phyloP scores from a whole-genome alignment of 1,139 yeast species.

The Protomyces arabidopsidicola region DNA sequence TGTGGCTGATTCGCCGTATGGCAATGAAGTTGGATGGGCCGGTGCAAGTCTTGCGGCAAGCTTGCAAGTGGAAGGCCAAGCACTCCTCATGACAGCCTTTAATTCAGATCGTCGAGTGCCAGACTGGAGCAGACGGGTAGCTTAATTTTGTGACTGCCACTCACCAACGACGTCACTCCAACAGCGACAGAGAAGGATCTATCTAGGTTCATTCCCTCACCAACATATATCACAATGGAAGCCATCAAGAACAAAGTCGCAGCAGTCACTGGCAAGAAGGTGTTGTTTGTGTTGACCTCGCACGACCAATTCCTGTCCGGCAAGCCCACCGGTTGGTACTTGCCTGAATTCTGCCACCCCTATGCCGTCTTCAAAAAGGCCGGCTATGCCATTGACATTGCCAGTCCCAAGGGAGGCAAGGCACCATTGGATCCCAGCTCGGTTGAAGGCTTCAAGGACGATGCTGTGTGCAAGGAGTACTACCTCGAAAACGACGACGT shows the following conservation, averaged over 20 bases:
- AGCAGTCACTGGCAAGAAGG: slow-evolving; percentile 1
- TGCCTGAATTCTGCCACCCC: slow-evolving; percentile 13
- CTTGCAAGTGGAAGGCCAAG: neutral
- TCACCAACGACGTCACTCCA: too few species aligned
- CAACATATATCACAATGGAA: neutral
- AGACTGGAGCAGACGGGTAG: slow-evolving; percentile 5
- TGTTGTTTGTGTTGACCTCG: slow-evolving; percentile 2
- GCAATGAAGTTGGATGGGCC: slow-evolving; percentile 8
- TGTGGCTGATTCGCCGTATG: slow-evolving; percentile 2
- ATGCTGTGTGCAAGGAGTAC: slow-evolving; percentile 27
- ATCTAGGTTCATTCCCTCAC: too few species aligned
- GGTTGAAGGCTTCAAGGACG: slow-evolving; percentile 35
- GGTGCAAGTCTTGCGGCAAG: slow-evolving; percentile 17
- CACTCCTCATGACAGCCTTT: slow-evolving; percentile 10
- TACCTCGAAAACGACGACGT: slow-evolving; percentile 1
- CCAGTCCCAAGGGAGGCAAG: slow-evolving; percentile 26
- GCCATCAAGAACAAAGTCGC: slow-evolving; percentile 1
- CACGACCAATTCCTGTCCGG: neutral
- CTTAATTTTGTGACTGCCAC: neutral
- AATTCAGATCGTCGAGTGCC: slow-evolving; percentile 19
- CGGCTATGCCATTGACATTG: slow-evolving; percentile 35
- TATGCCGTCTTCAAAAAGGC: slow-evolving; percentile 33
- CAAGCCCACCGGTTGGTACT: slow-evolving; percentile 8
- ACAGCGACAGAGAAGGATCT: too few species aligned
- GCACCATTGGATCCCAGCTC: slow-evolving; percentile 36